Conservation (phyloP, 2,329 filamentous ascomycete genomes). For the Coleophoma cylindrospora region DNA sequence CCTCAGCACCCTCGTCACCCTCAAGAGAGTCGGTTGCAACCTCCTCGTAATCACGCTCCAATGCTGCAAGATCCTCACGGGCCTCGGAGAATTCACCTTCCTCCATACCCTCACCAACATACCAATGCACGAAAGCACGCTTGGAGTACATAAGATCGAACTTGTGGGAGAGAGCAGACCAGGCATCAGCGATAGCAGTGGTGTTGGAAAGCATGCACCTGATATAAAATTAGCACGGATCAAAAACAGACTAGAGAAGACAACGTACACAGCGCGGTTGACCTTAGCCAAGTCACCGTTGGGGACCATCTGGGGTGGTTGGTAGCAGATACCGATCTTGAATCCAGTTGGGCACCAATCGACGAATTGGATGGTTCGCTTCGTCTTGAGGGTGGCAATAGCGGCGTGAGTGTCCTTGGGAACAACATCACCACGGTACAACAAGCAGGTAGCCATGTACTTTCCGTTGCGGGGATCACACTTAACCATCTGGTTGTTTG, state of each 20-base stretch:
- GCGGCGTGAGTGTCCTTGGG: conserved; percentile 91
- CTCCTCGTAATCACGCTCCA: conserved; percentile 98
- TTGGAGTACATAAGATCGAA: conserved; percentile 99
- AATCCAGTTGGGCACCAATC: conserved; percentile 99
- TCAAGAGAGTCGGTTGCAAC: conserved; percentile 92
- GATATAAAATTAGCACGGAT: conserved; percentile 15
- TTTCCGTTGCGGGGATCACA: conserved; percentile 98
- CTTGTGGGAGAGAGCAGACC: conserved; percentile 93
- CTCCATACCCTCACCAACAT: conserved; percentile 99
- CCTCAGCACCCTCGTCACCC: conserved; percentile 77
- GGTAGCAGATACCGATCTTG: conserved; percentile 99
- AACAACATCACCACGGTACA: conserved; percentile 98
- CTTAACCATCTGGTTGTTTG: conserved; percentile 99
- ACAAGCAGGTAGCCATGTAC: conserved; percentile 98
- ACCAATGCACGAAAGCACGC: conserved; percentile 99
- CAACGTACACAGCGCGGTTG: conserved; percentile 90
- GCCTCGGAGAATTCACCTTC: conserved; percentile 99
- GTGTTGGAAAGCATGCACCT: conserved; percentile 99
- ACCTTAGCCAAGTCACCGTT: conserved; percentile 98
- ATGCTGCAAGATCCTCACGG: conserved; percentile 93
- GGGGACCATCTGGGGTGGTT: conserved; percentile 91
- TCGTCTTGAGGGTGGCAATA: conserved; percentile 96
- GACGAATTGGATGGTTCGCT: conserved; percentile 98
- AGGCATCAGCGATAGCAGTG: conserved; percentile 96
- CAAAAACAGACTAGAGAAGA: not conserved